phyloP scores from a whole-genome alignment of 257 asterid species.

The Penstemon newberryi region DNA sequence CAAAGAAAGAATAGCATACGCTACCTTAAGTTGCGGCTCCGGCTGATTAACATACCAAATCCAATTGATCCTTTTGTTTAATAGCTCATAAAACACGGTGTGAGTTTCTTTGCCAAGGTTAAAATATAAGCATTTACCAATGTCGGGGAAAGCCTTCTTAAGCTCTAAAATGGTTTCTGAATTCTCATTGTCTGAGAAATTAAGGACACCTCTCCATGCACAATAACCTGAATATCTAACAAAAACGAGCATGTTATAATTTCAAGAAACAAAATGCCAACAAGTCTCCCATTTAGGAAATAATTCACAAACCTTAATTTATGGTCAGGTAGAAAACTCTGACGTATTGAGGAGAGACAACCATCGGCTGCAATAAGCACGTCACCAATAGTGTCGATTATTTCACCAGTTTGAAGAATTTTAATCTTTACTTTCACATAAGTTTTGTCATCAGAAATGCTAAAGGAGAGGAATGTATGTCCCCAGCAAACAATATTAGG shows the following conservation, averaged over 20 bases:
- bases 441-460: constrained; percentile 43
- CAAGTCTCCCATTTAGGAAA: too few species aligned
- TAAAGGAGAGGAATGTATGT: constrained; percentile 53
- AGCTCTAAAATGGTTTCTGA: constrained; percentile 57
- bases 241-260: constrained; percentile 15
- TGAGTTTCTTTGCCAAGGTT: constrained; percentile 65
- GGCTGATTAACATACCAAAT: constrained; percentile 88
- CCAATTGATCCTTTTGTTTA: constrained; percentile 76
- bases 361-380: constrained; percentile 94
- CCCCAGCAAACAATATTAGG: constrained; percentile 65
- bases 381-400: constrained; percentile 46
- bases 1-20: not conserved
- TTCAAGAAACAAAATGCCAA: constrained; percentile 1
- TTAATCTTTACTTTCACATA: constrained; percentile 42
- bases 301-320: constrained; percentile 58
- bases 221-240: constrained; percentile 87
- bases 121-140: constrained; percentile 75
- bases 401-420: constrained; percentile 48
- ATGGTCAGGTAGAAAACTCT: constrained; percentile 55
- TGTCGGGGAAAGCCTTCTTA: constrained; percentile 69
- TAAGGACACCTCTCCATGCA: constrained; percentile 95
- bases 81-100: constrained; percentile 63
- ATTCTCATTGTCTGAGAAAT: constrained; percentile 52
- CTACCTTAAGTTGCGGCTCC: constrained; percentile 79
- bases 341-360: constrained; percentile 70